phyloP scores from a whole-genome alignment of 345 rosid genomes.

The Zanthoxylum bungeanum region DNA sequence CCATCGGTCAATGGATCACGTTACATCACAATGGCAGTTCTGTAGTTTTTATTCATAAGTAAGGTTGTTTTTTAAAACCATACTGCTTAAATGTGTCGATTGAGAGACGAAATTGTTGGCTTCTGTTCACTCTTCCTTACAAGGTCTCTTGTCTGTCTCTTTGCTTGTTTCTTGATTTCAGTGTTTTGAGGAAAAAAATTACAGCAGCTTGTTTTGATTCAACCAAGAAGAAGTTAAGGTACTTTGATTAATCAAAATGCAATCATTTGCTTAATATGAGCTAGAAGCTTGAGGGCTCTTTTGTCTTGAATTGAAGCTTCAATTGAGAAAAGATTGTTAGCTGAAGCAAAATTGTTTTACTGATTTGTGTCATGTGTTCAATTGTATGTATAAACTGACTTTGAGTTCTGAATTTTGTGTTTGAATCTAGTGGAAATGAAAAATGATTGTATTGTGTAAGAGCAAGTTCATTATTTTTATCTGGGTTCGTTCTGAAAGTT shows the following conservation, averaged over 20 bases:
- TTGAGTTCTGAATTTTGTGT: not conserved
- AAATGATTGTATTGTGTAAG: not conserved
- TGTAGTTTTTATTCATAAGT: not conserved
- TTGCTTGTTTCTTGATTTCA: slow-evolving; percentile 14
- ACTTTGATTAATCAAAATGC: slow-evolving; percentile 2
- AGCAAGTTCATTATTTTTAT: not conserved
- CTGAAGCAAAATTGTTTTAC: not conserved
- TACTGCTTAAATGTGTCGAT: not conserved
- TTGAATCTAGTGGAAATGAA: too few relatives aligned
- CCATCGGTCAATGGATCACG: slow-evolving; percentile 5
- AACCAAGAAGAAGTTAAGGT: slow-evolving; percentile 14
- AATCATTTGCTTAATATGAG: too few relatives aligned
- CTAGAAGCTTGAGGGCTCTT: too few relatives aligned
- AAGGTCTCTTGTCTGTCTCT: not conserved
- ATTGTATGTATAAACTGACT: not conserved
- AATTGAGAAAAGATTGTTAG: slow-evolving; percentile 4
- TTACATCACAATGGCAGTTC: slow-evolving; percentile 13
- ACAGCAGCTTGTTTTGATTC: slow-evolving; percentile 7
- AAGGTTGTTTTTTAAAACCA: not conserved
- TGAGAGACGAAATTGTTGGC: not conserved
- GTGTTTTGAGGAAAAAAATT: not conserved
- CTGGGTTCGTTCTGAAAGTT: slow-evolving; percentile 5
- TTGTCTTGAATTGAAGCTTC: slow-evolving; percentile 8
- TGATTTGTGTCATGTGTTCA: not conserved
- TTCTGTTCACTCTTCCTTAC: not conserved